These are phyloP conservation scores for Termitomyces sp. DNA, from an alignment of 768 basidiomycete genomes.

Conservation along the genomic window DNA sequence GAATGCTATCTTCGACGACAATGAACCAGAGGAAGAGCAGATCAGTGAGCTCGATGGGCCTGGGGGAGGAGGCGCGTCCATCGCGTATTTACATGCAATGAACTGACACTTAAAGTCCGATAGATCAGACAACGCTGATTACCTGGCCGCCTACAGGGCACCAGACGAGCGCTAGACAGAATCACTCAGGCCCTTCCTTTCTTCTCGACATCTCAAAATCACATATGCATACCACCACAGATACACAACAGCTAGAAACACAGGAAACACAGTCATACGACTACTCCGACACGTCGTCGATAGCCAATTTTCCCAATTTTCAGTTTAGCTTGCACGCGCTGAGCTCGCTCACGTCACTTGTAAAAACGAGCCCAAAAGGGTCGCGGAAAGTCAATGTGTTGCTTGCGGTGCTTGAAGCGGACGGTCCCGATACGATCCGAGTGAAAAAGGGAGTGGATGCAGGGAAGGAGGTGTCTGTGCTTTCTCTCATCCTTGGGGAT, in stretches of 20 bases:
- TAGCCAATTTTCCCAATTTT: constrained; percentile 67
- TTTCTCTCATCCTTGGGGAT: constrained; percentile 71
- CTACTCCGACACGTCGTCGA: constrained; percentile 66
- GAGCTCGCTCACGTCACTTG: constrained; percentile 40
- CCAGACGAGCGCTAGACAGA: constrained; percentile 8
- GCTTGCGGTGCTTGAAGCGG: constrained; percentile 66
- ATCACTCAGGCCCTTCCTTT: constrained; percentile 21
- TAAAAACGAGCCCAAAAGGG: constrained; percentile 23
- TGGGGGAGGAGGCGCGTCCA: background rate
- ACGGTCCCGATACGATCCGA: constrained; percentile 64
- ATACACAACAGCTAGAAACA: constrained; percentile 22
- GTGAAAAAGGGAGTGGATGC: constrained; percentile 67
- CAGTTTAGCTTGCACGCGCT: constrained; percentile 64
- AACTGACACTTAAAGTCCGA: background rate
- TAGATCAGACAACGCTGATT: constrained; percentile 45
- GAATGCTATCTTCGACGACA: constrained; percentile 62
- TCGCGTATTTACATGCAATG: background rate
- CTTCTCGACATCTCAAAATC: constrained; percentile 20
- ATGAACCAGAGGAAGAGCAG: background rate
- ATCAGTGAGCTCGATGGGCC: background rate
- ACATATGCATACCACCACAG: constrained; percentile 1
- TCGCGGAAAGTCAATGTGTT: constrained; percentile 53
- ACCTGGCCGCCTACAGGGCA: constrained; percentile 52
- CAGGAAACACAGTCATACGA: constrained; percentile 45
- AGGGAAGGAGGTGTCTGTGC: constrained; percentile 60